A percentile compares a stretch with the other conserved stretches of the same genome.
phyloP scores from a whole-genome alignment of 2,329 filamentous ascomycete genomes.

The Albifimbria verrucaria region DNA sequence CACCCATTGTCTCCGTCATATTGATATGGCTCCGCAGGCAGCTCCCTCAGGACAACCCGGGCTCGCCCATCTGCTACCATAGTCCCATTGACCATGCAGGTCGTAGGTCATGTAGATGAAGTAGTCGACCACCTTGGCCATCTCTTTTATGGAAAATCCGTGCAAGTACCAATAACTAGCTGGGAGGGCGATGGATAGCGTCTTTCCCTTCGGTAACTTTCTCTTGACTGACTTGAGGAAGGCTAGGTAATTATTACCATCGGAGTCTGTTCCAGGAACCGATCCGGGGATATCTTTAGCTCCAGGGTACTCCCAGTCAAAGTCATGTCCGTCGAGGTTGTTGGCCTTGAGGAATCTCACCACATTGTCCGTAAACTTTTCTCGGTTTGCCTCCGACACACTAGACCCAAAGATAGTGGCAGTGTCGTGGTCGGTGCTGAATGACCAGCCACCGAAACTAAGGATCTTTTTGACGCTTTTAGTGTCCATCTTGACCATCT shows the following conservation, averaged over 20 bases:
- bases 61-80: slow-evolving; percentile 14
- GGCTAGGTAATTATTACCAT: slow-evolving; percentile 27
- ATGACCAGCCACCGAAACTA: slow-evolving; percentile 43
- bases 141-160: slow-evolving; percentile 23
- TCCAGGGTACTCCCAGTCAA: slow-evolving; percentile 37
- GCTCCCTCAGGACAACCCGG: slow-evolving; percentile 17
- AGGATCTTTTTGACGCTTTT: slow-evolving; percentile 31
- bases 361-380: slow-evolving; percentile 24
- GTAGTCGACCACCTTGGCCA: slow-evolving; percentile 22
- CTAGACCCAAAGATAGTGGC: slow-evolving; percentile 33
- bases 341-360: slow-evolving; percentile 31
- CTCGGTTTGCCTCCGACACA: slow-evolving; percentile 25
- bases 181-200: slow-evolving; percentile 20
- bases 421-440: slow-evolving; percentile 32
- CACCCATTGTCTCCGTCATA: slow-evolving; percentile 21
- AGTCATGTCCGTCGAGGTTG: slow-evolving; percentile 29
- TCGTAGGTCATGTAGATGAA: slow-evolving; percentile 36
- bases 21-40: slow-evolving; percentile 7
- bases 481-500: not conserved
- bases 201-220: slow-evolving; percentile 9
- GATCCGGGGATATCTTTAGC: slow-evolving; percentile 23
- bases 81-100: slow-evolving; percentile 27
- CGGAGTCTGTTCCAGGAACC: slow-evolving; percentile 15
- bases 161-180: slow-evolving; percentile 29
- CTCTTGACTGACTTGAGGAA: slow-evolving; percentile 20